Base-by-base conservation (phyloP, 345 rosid species). In the Firmiana major region DNA sequence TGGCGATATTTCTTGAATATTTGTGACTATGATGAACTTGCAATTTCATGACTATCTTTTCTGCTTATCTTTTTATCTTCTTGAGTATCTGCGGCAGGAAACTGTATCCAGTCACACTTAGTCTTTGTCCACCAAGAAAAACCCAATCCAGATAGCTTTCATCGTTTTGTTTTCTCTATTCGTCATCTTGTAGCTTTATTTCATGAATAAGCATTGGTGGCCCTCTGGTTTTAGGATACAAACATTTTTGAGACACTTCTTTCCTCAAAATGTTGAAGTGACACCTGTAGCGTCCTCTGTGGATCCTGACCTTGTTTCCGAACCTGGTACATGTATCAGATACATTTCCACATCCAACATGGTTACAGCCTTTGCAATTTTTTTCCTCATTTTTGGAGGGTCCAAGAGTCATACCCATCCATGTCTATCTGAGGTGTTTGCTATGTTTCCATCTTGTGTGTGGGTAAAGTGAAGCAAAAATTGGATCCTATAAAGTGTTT, bases 401-500 rank as follows among this genome's bases (percentile, higher is more conserved):
- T 69, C 57, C 57, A 69, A 46, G 22, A 69, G 51, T 46, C 40
- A 24, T 46, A 46, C 57, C 11, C 15, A 24, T 68, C 11, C 15
- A 38, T 38, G 40, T 38, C 40, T 38, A 38, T 38, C 5, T 38
- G 40, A 38, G 40, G 40, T 38, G 40, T 4, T 5, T 4, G 40
- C 40, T 3, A 38, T 38, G 40, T 6, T 4, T 38, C 40, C 40
- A 38, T 3, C 40, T 5, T 38, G 40, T 4, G 40, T 46, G 7
- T 12, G 57, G 40, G 13, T 0, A 46, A 26, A 46, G 57, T 69
- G 57, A 69, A 42, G 34, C 34, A 31, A 71, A 69, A 71, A 31
- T 6, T 36, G 62, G 75, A 71, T 53, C 63, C 75, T 71, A 53
- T 46, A 59, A 34, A 71, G 26, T 71, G 60, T 53, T 71, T 26